A percentile compares a stretch with the other conserved stretches of the same genome.
Evolutionary conservation across 495 filamentous ascomycete genomes (phyloP).

Genomic region (Lophium mytilinum): DNA sequence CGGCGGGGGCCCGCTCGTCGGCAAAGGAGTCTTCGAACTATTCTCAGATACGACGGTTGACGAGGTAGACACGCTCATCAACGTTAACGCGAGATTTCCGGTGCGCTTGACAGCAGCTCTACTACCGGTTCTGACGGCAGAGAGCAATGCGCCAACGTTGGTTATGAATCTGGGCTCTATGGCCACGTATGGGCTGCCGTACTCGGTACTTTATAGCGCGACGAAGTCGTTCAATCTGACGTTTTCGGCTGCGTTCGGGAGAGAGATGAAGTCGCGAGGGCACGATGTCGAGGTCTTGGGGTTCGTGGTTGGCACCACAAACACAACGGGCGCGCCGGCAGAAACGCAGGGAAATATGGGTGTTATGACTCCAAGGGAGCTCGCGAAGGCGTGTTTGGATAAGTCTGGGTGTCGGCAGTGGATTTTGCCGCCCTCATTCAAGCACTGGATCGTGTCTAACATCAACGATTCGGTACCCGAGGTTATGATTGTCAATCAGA

Average conservation of each 20-base stretch:
- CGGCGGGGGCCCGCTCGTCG: constrained; percentile 12
- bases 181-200: neutral
- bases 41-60: constrained; percentile 22
- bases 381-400: neutral
- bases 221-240: neutral
- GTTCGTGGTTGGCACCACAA: neutral
- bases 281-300: neutral
- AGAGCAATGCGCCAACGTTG: neutral
- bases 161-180: neutral
- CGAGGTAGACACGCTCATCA: constrained; percentile 15
- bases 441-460: neutral
- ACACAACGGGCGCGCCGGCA: neutral
- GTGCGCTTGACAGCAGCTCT: constrained; percentile 39
- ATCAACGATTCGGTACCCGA: neutral
- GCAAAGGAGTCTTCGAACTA: constrained; percentile 13
- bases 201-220: neutral
- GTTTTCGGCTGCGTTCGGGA: neutral
- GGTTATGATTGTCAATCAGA: neutral
- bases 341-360: neutral
- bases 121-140: constrained; percentile 21
- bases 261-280: neutral
- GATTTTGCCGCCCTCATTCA: neutral
- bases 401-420: neutral
- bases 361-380: neutral
- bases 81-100: constrained; percentile 27